Base-by-base conservation (phyloP, 2,329 filamentous ascomycete species). In the Penicillium vulpinum region DNA sequence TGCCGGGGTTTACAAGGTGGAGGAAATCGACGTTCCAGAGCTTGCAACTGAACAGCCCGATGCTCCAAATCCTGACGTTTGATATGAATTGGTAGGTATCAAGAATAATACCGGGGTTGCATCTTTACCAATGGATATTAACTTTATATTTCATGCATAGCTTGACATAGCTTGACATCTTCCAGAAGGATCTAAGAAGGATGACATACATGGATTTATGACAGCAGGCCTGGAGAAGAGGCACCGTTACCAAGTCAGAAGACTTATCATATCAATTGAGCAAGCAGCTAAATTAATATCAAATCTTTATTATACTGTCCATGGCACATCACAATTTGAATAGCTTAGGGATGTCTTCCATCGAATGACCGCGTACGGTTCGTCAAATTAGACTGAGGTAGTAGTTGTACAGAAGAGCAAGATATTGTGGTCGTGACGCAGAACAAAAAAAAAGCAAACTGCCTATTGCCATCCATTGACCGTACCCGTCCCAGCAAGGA, bases 401-500 rank as follows among this genome's bases (percentile, higher is more conserved):
- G 39, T 56, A 56, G 35, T 56, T 45, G 48, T 56, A 56, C 54
- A 56, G 26, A 45, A 52, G 24, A 46, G 39, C 11, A 45, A 51
- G 39, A 50, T 55, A 43, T 36, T 51, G 38, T 38, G 31, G 53
- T 51, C 53, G 51, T 44, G 21, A 54, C 26, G 53, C 53, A 33
- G 54, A 46, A 46, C 5, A 40, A 31, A 56, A 47, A 29, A 51
- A 55, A 57, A 46, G 15, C 24, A 53, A 53, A 46, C 40, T 22
- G 35, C 29, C 72, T 58, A 75, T 63, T 75, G 69, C 72, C 72
- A 75, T 16, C 74, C 75, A 66, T 77, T 76, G 28, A 75, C 70
- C 33, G 58, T 66, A 2, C 63, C 67, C 11, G 65, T 68, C 16
- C 69, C 69, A 64, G 67, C 63, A 54, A 72, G 58, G 48, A 96